Evolutionary conservation across 306 rosid species (phyloP).

Genomic region (Medicago lupulina): DNA sequence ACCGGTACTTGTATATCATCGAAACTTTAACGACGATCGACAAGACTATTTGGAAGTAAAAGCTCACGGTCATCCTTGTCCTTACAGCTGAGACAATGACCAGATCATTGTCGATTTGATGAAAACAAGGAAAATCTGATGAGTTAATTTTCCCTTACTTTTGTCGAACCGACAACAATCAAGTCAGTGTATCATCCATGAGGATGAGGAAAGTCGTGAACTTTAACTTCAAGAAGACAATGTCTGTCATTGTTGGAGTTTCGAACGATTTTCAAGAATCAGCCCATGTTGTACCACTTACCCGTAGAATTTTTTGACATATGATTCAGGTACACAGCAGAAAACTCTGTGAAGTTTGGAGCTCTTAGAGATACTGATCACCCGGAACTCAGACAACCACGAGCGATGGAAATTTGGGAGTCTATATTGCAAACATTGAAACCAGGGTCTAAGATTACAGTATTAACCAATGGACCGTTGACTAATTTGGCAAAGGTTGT

Average conservation of each 20-base stretch:
- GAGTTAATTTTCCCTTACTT: not conserved
- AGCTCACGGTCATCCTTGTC: not conserved
- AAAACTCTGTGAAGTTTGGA: conserved; percentile 60
- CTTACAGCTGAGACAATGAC: not conserved
- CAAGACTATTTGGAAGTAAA: not conserved
- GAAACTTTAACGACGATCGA: too few relatives aligned
- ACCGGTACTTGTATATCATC: too few relatives aligned
- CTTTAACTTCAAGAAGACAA: not conserved
- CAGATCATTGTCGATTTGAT: not conserved
- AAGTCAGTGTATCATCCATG: not conserved
- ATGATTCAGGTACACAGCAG: conserved; percentile 71
- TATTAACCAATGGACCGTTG: conserved; percentile 92
- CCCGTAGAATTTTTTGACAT: conserved; percentile 8
- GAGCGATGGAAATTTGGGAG: conserved; percentile 81
- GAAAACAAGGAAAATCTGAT: not conserved
- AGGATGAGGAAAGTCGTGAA: not conserved
- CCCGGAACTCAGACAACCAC: conserved; percentile 76
- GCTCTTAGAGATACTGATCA: conserved; percentile 73
- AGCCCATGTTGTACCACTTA: not conserved
- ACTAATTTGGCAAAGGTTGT: conserved; percentile 81
- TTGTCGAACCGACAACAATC: not conserved
- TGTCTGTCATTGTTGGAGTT: not conserved
- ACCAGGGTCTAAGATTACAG: conserved; percentile 70
- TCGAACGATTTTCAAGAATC: not conserved
- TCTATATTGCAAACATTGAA: conserved; percentile 55